Base-by-base conservation (phyloP, 1,284 basidiomycete species). In the Athelia sp. region DNA sequence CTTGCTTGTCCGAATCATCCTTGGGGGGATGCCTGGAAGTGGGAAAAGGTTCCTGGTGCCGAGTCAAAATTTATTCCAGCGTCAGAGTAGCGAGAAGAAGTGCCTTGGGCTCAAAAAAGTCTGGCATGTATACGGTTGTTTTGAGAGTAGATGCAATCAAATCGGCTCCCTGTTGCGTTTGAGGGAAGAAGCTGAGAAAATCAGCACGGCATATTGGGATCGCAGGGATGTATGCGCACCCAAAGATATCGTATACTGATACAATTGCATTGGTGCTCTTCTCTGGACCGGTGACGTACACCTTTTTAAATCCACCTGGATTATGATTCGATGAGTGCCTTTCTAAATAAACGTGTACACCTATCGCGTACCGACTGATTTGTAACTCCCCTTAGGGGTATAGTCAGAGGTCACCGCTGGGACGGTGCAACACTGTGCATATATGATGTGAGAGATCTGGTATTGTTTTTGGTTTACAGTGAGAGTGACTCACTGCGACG, bases 201-300 rank as follows among this genome's bases (percentile, higher is more conserved):
- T 45, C 43, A 45, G 22, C 18, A 34, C 18, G 4, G 17, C 4
- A n/a, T n/a, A 10, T 26, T 26, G 23, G 11, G 10, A 44, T 45
- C 4, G 6, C 24, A 45, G n/a, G 22, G 36, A n/a, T 17, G n/a
- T 40, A 35, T 56, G 54, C 67, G 48, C 48, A 82, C 71, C 81
- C 82, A 55, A 86, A 84, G 57, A 84, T 83, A 59, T 86, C 82
- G 56, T 73, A 84, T 43, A 84, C 74, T 51, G 74, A 77, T 46
- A 85, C 66, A 38, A 84, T 68, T 9, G 79, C 79, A 48, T 73
- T 72, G 43, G 74, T 66, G 46, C 72, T 71, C 18, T 63, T 66
- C 52, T 69, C 67, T 9, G 76, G 73, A 6, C 76, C 78, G 9
- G 76, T 75, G 4, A 80, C 68, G 58, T 82, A 82, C 17, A 78